These are phyloP conservation scores for Syzygium syzygioides DNA, from an alignment of 441 rosid species.

Conservation along the genomic window DNA sequence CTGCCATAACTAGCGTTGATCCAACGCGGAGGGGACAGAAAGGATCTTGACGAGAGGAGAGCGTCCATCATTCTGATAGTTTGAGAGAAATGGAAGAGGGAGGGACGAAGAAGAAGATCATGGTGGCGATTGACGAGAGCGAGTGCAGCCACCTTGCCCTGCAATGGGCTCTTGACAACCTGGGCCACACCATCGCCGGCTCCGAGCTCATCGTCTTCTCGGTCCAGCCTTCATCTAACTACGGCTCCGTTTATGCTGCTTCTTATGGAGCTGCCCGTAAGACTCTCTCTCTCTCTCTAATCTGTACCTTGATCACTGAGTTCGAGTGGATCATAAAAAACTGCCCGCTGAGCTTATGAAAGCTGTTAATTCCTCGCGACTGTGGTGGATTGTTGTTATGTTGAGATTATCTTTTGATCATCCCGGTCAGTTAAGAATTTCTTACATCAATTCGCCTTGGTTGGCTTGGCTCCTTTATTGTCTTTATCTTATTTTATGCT, in stretches of 20 bases:
- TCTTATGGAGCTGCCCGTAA: constrained; percentile 10
- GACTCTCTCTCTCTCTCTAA: not conserved
- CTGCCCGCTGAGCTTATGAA: not conserved
- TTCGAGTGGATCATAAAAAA: not conserved
- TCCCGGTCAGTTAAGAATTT: not conserved
- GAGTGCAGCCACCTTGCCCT: constrained; percentile 15
- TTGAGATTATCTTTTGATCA: not conserved
- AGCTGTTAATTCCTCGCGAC: not conserved
- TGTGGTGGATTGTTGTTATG: not conserved
- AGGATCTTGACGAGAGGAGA: not conserved
- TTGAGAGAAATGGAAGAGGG: not conserved
- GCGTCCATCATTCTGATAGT: not conserved
- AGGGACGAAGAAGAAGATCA: not conserved
- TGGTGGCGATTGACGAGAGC: constrained; percentile 17
- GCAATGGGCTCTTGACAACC: constrained; percentile 9
- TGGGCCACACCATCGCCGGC: not conserved
- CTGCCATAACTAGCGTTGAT: not conserved
- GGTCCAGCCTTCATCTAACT: constrained; percentile 2
- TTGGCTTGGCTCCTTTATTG: not conserved
- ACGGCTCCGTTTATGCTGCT: constrained; percentile 13
- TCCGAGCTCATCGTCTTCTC: constrained; percentile 10
- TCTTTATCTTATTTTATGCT: not conserved
- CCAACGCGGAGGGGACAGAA: not conserved
- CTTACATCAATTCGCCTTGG: not conserved
- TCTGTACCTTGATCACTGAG: not conserved